phyloP scores from a whole-genome alignment of 2,329 filamentous ascomycete species.

The Talaromyces rugulosus region DNA sequence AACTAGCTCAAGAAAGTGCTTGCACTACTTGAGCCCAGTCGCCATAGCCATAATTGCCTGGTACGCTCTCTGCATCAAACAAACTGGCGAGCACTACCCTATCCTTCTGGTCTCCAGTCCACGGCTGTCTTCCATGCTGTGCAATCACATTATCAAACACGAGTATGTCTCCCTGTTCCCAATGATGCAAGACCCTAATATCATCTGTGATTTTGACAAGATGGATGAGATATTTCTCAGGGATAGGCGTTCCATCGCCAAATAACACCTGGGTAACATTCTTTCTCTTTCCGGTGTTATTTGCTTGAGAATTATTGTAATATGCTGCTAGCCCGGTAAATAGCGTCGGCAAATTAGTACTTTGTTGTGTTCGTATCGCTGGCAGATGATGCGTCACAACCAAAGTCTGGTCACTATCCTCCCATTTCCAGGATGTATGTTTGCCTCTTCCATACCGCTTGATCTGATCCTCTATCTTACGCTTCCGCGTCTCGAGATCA shows the following conservation, averaged over 20 bases:
- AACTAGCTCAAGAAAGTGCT: background rate
- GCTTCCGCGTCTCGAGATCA: conserved; percentile 35
- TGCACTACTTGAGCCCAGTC: conserved; percentile 47
- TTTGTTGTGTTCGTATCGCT: conserved; percentile 45
- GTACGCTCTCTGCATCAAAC: conserved; percentile 44
- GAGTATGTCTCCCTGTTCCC: conserved; percentile 46
- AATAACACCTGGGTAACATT: conserved; percentile 38
- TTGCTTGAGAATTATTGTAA: conserved; percentile 24
- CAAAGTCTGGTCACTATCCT: conserved; percentile 38
- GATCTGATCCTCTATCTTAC: conserved; percentile 42
- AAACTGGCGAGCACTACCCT: conserved; percentile 45
- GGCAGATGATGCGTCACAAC: conserved; percentile 43
- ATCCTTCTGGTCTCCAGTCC: conserved; percentile 45
- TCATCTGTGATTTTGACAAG: conserved; percentile 46
- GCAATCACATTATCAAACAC: conserved; percentile 48
- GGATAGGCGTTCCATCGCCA: conserved; percentile 46
- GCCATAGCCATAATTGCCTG: conserved; percentile 40
- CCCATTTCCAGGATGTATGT: conserved; percentile 49
- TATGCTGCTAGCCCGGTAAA: conserved; percentile 47
- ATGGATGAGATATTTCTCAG: conserved; percentile 41
- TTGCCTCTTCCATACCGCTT: conserved; percentile 42
- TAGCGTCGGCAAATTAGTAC: conserved; percentile 43
- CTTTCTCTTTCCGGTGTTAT: conserved; percentile 11
- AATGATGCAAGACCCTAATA: conserved; percentile 47
- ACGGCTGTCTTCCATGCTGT: conserved; percentile 48